phyloP scores from a whole-genome alignment of 768 basidiomycete genomes.

The Coprinopsis sp. region DNA sequence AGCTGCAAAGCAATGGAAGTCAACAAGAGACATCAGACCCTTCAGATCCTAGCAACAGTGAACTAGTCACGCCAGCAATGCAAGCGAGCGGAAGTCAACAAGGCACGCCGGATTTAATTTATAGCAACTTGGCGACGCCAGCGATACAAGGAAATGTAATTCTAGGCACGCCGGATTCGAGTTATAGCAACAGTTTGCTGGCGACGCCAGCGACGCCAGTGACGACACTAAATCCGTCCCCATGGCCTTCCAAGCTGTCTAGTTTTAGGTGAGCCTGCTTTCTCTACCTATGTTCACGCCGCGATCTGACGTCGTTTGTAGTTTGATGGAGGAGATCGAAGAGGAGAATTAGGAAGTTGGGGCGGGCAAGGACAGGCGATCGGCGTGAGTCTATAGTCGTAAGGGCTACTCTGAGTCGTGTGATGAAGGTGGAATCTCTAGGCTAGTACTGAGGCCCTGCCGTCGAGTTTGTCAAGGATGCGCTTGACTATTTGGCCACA shows the following conservation, averaged over 20 bases:
- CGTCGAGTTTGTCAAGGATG: background rate
- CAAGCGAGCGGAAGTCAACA: too few relatives aligned
- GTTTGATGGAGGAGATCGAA: too few relatives aligned
- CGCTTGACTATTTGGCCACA: background rate
- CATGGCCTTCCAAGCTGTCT: too few relatives aligned
- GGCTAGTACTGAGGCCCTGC: background rate
- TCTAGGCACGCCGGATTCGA: too few relatives aligned
- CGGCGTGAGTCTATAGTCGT: background rate
- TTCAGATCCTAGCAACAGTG: background rate
- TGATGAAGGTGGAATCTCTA: background rate
- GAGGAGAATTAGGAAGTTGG: background rate
- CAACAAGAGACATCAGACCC: background rate
- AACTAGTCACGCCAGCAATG: too few relatives aligned
- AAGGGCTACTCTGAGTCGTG: background rate
- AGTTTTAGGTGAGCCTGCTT: background rate
- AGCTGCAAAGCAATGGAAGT: slow-evolving; percentile 2
- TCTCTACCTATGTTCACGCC: background rate
- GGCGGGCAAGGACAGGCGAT: background rate
- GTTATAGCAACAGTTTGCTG: too few relatives aligned
- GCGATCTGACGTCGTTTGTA: background rate
- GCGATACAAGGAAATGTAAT: too few relatives aligned
- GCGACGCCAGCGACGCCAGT: slow-evolving; percentile 1
- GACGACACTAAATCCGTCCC: background rate
- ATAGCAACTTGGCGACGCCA: too few relatives aligned
- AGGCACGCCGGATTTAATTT: too few relatives aligned